A percentile compares a stretch with the other conserved stretches of the same genome.
These are phyloP conservation scores for Nannizziopsis arthrosporioides DNA, from an alignment of 2,329 filamentous ascomycete genomes.

Conservation along the genomic window DNA sequence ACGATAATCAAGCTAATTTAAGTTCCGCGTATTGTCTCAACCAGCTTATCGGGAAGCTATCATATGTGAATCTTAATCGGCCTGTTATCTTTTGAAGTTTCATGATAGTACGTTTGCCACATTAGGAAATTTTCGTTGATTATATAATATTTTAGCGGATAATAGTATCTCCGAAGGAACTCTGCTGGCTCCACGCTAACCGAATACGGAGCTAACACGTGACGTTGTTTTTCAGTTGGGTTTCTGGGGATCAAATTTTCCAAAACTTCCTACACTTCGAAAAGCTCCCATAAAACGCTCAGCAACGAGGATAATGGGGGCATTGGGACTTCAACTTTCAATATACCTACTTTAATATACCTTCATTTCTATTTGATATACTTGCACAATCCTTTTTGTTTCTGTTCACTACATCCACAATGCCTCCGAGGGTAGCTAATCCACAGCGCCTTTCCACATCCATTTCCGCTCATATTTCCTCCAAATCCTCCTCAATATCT, in stretches of 20 bases:
- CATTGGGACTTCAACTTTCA: neutral
- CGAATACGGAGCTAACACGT: too few relatives aligned
- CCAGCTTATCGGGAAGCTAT: too few relatives aligned
- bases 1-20: neutral
- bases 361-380: conserved; percentile 6
- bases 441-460: conserved; percentile 24
- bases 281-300: neutral
- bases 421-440: conserved; percentile 33
- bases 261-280: neutral
- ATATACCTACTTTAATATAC: neutral
- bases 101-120: too few relatives aligned
- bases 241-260: too few relatives aligned
- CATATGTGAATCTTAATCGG: too few relatives aligned
- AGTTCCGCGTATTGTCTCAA: too few relatives aligned
- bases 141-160: too few relatives aligned
- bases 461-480: conserved; percentile 16
- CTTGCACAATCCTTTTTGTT: neutral
- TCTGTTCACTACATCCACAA: conserved; percentile 17
- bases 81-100: too few relatives aligned
- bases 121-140: too few relatives aligned
- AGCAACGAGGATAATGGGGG: neutral
- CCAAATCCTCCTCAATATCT: conserved; percentile 22
- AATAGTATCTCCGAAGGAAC: too few relatives aligned
- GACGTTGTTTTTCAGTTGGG: too few relatives aligned
- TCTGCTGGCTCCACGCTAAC: too few relatives aligned